These are phyloP conservation scores for Dactylorhiza incarnata DNA, from an alignment of 106 monocot species.

Conservation along the genomic window DNA sequence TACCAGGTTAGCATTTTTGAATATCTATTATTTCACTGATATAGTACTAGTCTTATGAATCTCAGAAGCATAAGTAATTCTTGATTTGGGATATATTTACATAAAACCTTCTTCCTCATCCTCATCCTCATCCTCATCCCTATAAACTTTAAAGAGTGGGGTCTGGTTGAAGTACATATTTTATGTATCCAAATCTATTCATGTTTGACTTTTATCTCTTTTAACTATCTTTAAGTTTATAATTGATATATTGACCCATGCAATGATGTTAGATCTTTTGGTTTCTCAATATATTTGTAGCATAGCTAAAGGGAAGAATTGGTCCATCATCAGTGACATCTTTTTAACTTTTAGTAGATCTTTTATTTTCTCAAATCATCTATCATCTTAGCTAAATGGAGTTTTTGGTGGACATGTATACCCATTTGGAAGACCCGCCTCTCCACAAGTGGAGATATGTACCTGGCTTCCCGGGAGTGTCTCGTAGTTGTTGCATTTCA, in stretches of 20 bases:
- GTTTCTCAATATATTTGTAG: not conserved
- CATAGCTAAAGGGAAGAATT: no score
- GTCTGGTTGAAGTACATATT: not conserved
- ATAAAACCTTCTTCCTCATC: not conserved
- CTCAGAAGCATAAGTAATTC: not conserved
- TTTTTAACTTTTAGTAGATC: no score
- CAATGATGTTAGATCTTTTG: not conserved
- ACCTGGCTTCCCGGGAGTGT: no score
- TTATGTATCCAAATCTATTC: not conserved
- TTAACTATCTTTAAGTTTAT: not conserved
- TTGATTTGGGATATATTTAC: not conserved
- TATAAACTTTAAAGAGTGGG: not conserved
- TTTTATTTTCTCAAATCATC: not conserved
- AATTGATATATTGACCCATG: not conserved
- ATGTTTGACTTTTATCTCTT: not conserved
- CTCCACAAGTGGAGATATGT: no score
- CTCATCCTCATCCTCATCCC: not conserved
- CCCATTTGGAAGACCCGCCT: no score
- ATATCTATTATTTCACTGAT: not conserved
- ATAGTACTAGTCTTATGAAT: not conserved
- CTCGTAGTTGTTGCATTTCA: no score
- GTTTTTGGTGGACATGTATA: no score
- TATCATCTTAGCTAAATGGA: not conserved
- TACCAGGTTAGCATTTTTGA: slow-evolving; percentile 62
- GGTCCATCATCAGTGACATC: no score